These are phyloP conservation scores for Sequoia sempervirens DNA, from an alignment of 75 land plant genomes.

Conservation along the genomic window DNA sequence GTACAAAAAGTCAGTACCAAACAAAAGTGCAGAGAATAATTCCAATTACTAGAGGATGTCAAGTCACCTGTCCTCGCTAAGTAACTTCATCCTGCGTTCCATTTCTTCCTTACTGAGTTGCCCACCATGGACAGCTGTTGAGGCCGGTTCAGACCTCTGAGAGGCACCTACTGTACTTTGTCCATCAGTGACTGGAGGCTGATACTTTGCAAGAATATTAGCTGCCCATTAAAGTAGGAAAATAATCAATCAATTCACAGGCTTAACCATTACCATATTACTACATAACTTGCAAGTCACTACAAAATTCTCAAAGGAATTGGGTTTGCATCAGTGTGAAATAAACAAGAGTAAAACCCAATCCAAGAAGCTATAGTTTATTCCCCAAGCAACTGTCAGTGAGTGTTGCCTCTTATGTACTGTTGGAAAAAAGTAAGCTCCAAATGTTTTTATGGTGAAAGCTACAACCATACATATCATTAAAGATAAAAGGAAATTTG, in stretches of 20 bases:
- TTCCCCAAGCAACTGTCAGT: neutral
- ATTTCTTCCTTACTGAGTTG: slow-evolving; percentile 51
- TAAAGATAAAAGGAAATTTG: neutral
- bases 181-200: slow-evolving; percentile 7
- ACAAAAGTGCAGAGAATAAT: neutral
- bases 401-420: neutral
- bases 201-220: slow-evolving; percentile 20
- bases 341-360: neutral
- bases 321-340: neutral
- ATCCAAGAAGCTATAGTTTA: neutral
- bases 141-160: slow-evolving; percentile 17
- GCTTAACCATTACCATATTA: neutral
- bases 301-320: neutral
- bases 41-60: neutral
- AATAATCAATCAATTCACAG: neutral
- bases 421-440: neutral
- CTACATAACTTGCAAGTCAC: neutral
- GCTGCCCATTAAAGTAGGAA: slow-evolving; percentile 6
- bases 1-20: neutral
- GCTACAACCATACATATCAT: neutral
- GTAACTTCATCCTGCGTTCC: slow-evolving; percentile 48
- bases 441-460: neutral
- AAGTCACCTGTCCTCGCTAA: slow-evolving; percentile 46
- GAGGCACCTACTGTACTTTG: slow-evolving; percentile 12
- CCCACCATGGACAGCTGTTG: slow-evolving; percentile 19